Conservation (phyloP, 2,329 filamentous ascomycete genomes). For the Bipolaris sorokiniana region DNA sequence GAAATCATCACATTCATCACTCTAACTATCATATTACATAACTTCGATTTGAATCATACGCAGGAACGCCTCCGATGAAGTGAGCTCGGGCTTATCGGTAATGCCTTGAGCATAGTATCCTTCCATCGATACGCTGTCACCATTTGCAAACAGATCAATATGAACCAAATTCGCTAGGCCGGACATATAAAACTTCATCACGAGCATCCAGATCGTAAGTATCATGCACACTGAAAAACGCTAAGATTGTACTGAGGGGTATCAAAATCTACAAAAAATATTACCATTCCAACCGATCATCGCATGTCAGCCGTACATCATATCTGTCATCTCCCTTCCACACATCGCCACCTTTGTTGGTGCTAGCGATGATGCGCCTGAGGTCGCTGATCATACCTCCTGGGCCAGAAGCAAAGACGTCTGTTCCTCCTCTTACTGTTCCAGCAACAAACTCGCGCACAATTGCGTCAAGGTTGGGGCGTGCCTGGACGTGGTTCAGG, state of each 20-base stretch:
- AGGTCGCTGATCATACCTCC: conserved; percentile 44
- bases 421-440: conserved; percentile 33
- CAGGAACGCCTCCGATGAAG: background rate
- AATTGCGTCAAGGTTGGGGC: conserved; percentile 27
- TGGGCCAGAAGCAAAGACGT: conserved; percentile 44
- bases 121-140: background rate
- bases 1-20: background rate
- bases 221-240: background rate
- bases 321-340: conserved; percentile 42
- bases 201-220: background rate
- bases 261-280: conserved; percentile 23
- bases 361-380: conserved; percentile 37
- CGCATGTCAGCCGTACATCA: conserved; percentile 42
- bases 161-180: no score
- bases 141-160: no score
- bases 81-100: background rate
- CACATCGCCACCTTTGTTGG: conserved; percentile 41
- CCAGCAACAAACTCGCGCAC: conserved; percentile 35
- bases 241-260: conserved; percentile 21
- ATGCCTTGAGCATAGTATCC: background rate
- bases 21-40: background rate
- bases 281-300: conserved; percentile 44
- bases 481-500: conserved; percentile 34
- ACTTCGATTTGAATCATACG: background rate
- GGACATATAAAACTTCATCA: background rate